These are phyloP conservation scores for Fomitiporia mediterranea DNA, from an alignment of 1,284 basidiomycete genomes.

Conservation along the genomic window DNA sequence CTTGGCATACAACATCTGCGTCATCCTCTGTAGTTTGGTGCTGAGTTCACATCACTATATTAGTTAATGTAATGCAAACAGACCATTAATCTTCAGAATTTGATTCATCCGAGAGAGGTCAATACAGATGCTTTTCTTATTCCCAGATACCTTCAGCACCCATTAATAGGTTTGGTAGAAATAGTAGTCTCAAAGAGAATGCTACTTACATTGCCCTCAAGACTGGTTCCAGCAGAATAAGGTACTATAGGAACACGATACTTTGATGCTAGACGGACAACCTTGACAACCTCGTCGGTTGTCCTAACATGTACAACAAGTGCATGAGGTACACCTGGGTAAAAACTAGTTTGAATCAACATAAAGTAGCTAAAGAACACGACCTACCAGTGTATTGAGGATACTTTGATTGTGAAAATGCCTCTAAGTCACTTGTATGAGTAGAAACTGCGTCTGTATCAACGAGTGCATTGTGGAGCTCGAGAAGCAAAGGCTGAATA, in stretches of 20 bases:
- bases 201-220: constrained; percentile 32
- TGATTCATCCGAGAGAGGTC: constrained; percentile 52
- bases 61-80: constrained; percentile 20
- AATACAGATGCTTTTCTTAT: constrained; percentile 37
- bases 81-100: constrained; percentile 37
- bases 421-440: background rate
- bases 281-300: constrained; percentile 37
- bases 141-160: background rate
- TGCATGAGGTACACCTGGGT: constrained; percentile 7
- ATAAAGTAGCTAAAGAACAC: background rate
- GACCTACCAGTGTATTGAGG: constrained; percentile 10
- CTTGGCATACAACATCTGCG: constrained; percentile 41
- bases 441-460: background rate
- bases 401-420: constrained; percentile 11
- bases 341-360: background rate
- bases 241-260: constrained; percentile 40
- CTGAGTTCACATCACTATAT: background rate
- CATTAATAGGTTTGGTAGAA: constrained; percentile 14
- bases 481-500: background rate
- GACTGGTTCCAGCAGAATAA: constrained; percentile 39
- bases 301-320: constrained; percentile 20
- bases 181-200: background rate
- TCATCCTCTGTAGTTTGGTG: constrained; percentile 35
- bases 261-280: constrained; percentile 36
- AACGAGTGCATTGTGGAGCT: background rate